Conservation (phyloP, 169 alveolate species). For the Blepharisma undulans region DNA sequence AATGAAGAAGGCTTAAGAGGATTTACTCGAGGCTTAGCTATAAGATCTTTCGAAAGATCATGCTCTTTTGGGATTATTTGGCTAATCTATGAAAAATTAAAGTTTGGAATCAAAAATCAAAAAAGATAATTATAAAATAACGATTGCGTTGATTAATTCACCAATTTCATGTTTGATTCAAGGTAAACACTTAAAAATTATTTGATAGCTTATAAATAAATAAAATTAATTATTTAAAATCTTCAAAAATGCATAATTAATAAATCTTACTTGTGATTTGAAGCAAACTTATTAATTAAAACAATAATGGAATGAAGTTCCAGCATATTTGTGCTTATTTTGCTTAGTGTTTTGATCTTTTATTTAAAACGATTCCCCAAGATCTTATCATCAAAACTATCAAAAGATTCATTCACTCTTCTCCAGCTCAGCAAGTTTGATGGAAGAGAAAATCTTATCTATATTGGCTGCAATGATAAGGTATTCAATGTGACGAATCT, state of each 20-base stretch:
- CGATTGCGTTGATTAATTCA: neutral
- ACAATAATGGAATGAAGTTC: neutral
- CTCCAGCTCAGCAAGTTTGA: neutral
- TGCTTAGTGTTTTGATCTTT: neutral
- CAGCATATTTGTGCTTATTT: neutral
- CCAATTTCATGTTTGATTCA: too few relatives aligned
- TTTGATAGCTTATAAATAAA: too few relatives aligned
- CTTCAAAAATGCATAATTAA: too few relatives aligned
- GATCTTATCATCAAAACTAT: neutral
- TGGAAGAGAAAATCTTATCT: neutral
- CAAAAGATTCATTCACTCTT: neutral
- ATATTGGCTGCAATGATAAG: neutral
- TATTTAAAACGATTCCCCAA: neutral
- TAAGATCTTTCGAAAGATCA: neutral
- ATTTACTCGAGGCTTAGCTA: neutral
- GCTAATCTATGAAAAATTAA: conserved; percentile 7
- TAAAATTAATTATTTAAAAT: too few relatives aligned
- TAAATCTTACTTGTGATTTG: too few relatives aligned
- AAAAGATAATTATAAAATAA: neutral
- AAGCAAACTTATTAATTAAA: too few relatives aligned
- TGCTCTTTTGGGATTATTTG: neutral
- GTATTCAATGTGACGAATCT: neutral
- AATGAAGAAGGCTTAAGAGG: neutral
- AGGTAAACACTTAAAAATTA: too few relatives aligned
- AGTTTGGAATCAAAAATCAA: neutral